A percentile compares a stretch with the other conserved stretches of the same genome.
These are phyloP conservation scores for Rosa lucieae DNA, from an alignment of 306 rosid genomes.

Conservation along the genomic window DNA sequence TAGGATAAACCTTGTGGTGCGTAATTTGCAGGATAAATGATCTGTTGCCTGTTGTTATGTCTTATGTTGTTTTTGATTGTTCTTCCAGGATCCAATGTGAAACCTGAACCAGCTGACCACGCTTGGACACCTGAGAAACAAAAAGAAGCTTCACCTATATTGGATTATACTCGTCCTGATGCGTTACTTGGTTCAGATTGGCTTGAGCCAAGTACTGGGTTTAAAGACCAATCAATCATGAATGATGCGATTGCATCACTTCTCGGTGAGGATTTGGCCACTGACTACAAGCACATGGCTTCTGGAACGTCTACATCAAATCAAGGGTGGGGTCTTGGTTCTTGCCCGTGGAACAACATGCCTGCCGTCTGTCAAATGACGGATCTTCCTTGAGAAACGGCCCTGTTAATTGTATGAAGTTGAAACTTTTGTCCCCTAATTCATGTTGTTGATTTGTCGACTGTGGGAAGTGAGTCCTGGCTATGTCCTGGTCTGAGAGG, in stretches of 20 bases:
- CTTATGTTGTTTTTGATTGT: slow-evolving; percentile 9
- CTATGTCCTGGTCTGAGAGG: slow-evolving; percentile 21
- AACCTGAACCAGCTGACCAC: slow-evolving; percentile 52
- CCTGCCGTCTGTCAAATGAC: slow-evolving; percentile 59
- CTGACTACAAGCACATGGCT: slow-evolving; percentile 43
- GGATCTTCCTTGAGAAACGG: slow-evolving; percentile 46
- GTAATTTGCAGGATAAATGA: background rate
- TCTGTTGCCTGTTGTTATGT: background rate
- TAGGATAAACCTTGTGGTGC: slow-evolving; percentile 4
- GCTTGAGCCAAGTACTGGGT: slow-evolving; percentile 49
- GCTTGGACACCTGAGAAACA: slow-evolving; percentile 48
- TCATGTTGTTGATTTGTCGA: slow-evolving; percentile 32
- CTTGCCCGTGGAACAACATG: slow-evolving; percentile 61
- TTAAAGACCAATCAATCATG: slow-evolving; percentile 34
- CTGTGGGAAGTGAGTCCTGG: slow-evolving; percentile 18
- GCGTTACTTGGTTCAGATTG: slow-evolving; percentile 64
- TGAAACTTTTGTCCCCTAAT: slow-evolving; percentile 29
- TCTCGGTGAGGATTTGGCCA: slow-evolving; percentile 49
- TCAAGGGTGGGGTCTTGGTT: slow-evolving; percentile 52
- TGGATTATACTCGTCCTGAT: slow-evolving; percentile 51
- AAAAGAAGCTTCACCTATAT: slow-evolving; percentile 31
- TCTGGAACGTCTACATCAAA: slow-evolving; percentile 42
- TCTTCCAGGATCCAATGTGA: slow-evolving; percentile 55
- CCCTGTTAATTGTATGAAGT: slow-evolving; percentile 35
- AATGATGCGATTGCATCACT: slow-evolving; percentile 40